Conservation (phyloP, 2,329 filamentous ascomycete species). For the Monilinia fructicola region DNA sequence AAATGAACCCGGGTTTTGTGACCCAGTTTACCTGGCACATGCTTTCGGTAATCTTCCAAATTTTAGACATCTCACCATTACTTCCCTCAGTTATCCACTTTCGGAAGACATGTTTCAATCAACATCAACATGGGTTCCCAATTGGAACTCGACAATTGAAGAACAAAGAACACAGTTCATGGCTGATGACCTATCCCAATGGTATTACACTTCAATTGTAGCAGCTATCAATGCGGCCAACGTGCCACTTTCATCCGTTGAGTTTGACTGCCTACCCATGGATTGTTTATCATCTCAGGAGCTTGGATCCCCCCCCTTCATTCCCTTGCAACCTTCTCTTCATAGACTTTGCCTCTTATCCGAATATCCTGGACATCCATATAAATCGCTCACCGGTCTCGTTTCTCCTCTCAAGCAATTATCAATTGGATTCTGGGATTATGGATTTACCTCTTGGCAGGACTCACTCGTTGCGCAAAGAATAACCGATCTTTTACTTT, state of each 20-base stretch:
- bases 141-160: slow-evolving; percentile 20
- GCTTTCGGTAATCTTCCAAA: slow-evolving; percentile 13
- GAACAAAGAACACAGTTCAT: slow-evolving; percentile 19
- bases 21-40: slow-evolving; percentile 3
- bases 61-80: slow-evolving; percentile 4
- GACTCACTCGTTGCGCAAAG: slow-evolving; percentile 15
- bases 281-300: slow-evolving; percentile 20
- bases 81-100: slow-evolving; percentile 18
- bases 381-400: slow-evolving; percentile 11
- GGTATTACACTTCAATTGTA: slow-evolving; percentile 23
- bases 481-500: slow-evolving; percentile 1
- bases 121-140: slow-evolving; percentile 14
- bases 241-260: slow-evolving; percentile 3
- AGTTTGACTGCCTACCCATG: slow-evolving; percentile 19
- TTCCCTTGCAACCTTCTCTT: slow-evolving; percentile 18
- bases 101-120: slow-evolving; percentile 13
- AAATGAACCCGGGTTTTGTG: slow-evolving; percentile 15
- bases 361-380: slow-evolving; percentile 1
- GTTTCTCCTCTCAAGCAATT: slow-evolving; percentile 7
- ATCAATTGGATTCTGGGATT: slow-evolving; percentile 22
- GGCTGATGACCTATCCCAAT: slow-evolving; percentile 22
- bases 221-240: slow-evolving; percentile 18
- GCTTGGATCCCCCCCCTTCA: slow-evolving; percentile 10
- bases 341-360: slow-evolving; percentile 14
- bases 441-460: slow-evolving; percentile 20